These are phyloP conservation scores for Pichia norvegensis DNA, from an alignment of 1,139 yeast genomes.

Conservation along the genomic window DNA sequence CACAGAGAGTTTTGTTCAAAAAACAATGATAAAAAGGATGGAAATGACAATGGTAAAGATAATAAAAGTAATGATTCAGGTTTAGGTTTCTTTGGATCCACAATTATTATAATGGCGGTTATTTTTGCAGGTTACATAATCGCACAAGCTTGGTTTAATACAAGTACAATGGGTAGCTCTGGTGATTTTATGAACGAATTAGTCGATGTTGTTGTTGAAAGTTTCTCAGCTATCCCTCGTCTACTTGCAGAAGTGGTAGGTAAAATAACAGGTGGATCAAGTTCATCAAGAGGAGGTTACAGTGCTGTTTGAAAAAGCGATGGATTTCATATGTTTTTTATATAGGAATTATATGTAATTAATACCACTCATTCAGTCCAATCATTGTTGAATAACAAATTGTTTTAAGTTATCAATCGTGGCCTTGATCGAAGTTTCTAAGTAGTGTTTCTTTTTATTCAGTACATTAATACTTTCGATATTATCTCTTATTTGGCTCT, in stretches of 20 bases:
- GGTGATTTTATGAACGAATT: conserved; percentile 47
- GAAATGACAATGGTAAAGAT: conserved; percentile 21
- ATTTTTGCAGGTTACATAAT: conserved; percentile 65
- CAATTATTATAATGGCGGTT: conserved; percentile 58
- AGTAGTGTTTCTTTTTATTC: conserved; percentile 60
- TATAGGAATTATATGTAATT: neutral
- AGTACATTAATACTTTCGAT: conserved; percentile 55
- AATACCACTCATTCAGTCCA: neutral
- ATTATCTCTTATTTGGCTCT: conserved; percentile 45
- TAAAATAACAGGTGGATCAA: conserved; percentile 57
- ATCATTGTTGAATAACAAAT: neutral
- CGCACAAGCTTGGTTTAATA: conserved; percentile 75
- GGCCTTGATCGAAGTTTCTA: conserved; percentile 71
- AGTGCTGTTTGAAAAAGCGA: conserved; percentile 82
- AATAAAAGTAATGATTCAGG: conserved; percentile 28
- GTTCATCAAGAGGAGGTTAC: conserved; percentile 66
- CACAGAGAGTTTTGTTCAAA: conserved; percentile 34
- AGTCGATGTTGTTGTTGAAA: conserved; percentile 56
- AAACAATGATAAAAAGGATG: conserved; percentile 19
- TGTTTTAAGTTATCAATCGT: conserved; percentile 54
- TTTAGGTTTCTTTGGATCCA: conserved; percentile 77
- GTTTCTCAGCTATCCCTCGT: conserved; percentile 59
- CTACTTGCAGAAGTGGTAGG: conserved; percentile 62
- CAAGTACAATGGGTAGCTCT: conserved; percentile 38
- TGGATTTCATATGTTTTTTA: neutral